Conservation (phyloP, 1,284 basidiomycete species). For the Moesziomyces sp. region DNA sequence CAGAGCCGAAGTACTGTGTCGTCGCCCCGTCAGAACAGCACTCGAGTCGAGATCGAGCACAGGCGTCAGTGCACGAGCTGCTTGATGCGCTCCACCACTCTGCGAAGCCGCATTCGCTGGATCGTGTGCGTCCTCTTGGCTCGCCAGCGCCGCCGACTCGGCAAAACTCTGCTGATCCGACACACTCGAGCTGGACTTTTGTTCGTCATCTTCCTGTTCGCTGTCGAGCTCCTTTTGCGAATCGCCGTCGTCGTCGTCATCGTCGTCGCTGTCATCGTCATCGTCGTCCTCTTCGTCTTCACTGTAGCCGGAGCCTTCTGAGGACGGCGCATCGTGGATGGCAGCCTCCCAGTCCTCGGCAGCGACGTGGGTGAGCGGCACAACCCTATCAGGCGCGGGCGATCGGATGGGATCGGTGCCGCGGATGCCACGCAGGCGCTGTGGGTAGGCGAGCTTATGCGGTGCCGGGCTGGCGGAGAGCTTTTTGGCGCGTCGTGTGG, state of each 20-base stretch:
- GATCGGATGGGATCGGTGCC: conserved; percentile 40
- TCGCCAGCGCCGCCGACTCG: conserved; percentile 9
- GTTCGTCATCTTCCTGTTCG: conserved; percentile 10
- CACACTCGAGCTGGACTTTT: background rate
- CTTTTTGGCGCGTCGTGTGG: conserved; percentile 14
- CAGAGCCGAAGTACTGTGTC: too few relatives aligned
- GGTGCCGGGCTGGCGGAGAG: conserved; percentile 47
- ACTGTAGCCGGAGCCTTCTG: conserved; percentile 43
- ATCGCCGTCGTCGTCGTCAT: conserved; percentile 17
- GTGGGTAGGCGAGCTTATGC: conserved; percentile 32
- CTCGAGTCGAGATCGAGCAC: too few relatives aligned
- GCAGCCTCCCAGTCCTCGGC: conserved; percentile 4
- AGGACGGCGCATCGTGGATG: conserved; percentile 9
- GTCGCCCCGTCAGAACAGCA: too few relatives aligned
- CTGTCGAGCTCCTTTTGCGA: background rate
- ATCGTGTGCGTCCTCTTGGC: conserved; percentile 2
- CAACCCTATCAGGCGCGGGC: conserved; percentile 26
- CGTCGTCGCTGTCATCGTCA: conserved; percentile 9
- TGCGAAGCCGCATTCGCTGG: too few relatives aligned
- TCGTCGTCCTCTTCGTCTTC: conserved; percentile 47
- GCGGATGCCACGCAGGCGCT: conserved; percentile 34
- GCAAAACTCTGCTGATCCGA: conserved; percentile 18
- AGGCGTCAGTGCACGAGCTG: too few relatives aligned
- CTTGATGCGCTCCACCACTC: too few relatives aligned
- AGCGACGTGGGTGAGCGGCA: background rate